These are phyloP conservation scores for Cichorium intybus DNA, from an alignment of 140 eudicot species.

Conservation along the genomic window DNA sequence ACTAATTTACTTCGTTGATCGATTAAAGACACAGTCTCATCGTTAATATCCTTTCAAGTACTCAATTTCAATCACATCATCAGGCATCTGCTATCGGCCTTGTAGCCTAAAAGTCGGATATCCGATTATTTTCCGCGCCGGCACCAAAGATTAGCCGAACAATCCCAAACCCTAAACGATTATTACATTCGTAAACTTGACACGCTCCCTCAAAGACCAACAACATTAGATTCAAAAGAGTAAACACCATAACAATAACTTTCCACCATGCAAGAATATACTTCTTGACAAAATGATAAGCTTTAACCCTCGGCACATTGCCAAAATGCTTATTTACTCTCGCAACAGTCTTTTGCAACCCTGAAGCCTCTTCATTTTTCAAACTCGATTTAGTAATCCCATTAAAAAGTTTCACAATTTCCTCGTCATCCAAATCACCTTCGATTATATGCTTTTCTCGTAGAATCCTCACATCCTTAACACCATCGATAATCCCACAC, in stretches of 20 bases:
- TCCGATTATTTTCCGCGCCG: not conserved
- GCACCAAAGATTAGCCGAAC: conserved; percentile 9
- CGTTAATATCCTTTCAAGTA: not conserved
- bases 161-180: conserved; percentile 15
- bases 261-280: conserved; percentile 43
- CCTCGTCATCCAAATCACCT: conserved; percentile 33
- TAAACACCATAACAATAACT: conserved; percentile 27
- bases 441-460: conserved; percentile 39
- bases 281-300: conserved; percentile 24
- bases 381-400: conserved; percentile 40
- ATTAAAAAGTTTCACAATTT: conserved; percentile 44
- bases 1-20: too few species aligned
- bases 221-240: conserved; percentile 32
- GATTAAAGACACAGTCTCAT: too few species aligned
- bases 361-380: conserved; percentile 24
- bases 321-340: conserved; percentile 32
- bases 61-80: not conserved
- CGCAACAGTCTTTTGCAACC: conserved; percentile 33
- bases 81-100: not conserved
- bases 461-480: conserved; percentile 43
- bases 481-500: conserved; percentile 58
- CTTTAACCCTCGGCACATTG: conserved; percentile 38
- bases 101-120: not conserved
- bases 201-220: conserved; percentile 27
- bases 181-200: conserved; percentile 29